Evolutionary conservation across 2,329 filamentous ascomycete genomes (phyloP), one percentile per base, ranked within the genome.

Genomic region (Fonsecaea pugnacius): DNA sequence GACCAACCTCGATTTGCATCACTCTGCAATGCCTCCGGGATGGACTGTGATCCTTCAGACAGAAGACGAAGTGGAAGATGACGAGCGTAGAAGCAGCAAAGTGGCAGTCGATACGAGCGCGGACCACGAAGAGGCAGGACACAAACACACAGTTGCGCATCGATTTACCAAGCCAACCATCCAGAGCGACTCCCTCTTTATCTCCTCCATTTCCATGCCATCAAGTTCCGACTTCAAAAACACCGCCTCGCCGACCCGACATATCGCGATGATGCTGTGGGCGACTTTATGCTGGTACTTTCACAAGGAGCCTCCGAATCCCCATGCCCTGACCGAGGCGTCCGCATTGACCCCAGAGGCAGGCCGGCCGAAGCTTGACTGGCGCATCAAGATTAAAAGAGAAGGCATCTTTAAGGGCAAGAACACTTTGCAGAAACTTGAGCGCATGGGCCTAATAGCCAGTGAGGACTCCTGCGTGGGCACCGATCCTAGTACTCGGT

Each of bases 231-330:
- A 96, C 55, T 96, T 90, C 79, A 91, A 90, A 74, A 87, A 91
- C 0, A 85, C 89, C 1, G 87, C 84, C 14, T 96, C 92, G 67
- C 91, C 91, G 0, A 95, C 92, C 0, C 84, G 93, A 51, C 91
- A 96, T 78, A 91, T 96, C 65, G 94, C 94, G 70, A 92, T 97
- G 91, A 96, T 97, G 90, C 84, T 98, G 6, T 98, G 92, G 91
- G 87, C 92, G 36, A 93, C 92, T 1, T 81, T 98, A 48, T 96
- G 92, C 81, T 98, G 94, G 94, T 98, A 98, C 80, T 98, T 97
- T 72, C 93, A 97, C 78, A 91, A 96, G 76, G 84, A 87, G 0
- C 84, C 89, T 71, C 94, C 94, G 0, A 81, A 84, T 24, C 82
- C 85, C 0, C 84, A 86, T 56, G 74, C 95, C 36, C 82, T 83